Base-by-base conservation (phyloP, 2,329 filamentous ascomycete genomes). In the Ophiognomonia clavigignenti-juglandacearum region DNA sequence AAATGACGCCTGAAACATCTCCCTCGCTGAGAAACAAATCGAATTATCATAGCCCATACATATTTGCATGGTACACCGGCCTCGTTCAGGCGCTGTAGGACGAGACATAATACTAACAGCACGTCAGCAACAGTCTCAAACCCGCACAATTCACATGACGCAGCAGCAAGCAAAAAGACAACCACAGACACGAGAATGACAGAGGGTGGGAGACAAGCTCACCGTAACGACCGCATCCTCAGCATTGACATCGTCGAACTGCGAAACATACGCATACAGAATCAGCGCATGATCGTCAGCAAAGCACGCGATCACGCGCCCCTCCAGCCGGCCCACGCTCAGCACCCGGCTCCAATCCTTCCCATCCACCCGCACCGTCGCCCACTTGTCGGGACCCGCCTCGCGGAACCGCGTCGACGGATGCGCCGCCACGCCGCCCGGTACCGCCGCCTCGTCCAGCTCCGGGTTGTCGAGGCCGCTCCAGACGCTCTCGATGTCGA, bases 301-400 rank as follows among this genome's bases (percentile, higher is more conserved):
- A 64, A 95, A 90, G 62, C 91, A 96, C 47, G 91, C 93, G 71
- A 97, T 93, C 43, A 97, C 92, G 56, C 89, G 78, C 1, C 90
- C 92, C 57, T 93, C 92, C 24, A 97, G 70, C 42, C 91, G 76
- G 1, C 92, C 92, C 11, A 97, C 91, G 64, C 89, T 95, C 55
- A 98, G 73, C n/a, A 97, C 92, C 56, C 81, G 82, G 26, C 89
- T 89, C 92, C 93, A 97, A 63, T 98, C 93, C 63, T 83, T 86
- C 27, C 90, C 93, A 67, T 97, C 93, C 20, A 97, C 90, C 44
- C 88, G 77, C 29, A 97, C 92, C 20, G 81, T 89, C 1, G 90
- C 88, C 89, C 92, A 97, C 38, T 82, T 83, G 52, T 89, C 83
- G 13, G 90, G 87, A 13, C 87, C 88, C 18, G 80, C 83, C 44